phyloP scores from a whole-genome alignment of 768 basidiomycete genomes.

The Podaxis sp. region DNA sequence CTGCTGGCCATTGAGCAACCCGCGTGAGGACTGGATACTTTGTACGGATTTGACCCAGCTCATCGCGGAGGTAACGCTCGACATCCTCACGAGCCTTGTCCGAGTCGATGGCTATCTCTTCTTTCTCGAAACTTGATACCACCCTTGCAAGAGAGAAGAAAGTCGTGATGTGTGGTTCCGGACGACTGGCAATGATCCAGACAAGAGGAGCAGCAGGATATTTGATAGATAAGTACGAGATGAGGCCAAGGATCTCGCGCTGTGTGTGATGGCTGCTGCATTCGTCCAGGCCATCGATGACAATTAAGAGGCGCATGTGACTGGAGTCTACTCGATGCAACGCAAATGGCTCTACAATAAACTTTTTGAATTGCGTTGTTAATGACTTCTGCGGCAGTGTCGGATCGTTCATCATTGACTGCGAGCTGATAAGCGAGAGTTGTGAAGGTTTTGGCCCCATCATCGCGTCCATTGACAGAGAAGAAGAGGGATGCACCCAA shows the following conservation, averaged over 20 bases:
- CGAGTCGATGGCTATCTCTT: constrained; percentile 10
- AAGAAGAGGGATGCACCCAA: background rate
- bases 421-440: constrained; percentile 24
- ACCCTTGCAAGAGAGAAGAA: constrained; percentile 6
- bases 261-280: constrained; percentile 16
- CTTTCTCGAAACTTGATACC: background rate
- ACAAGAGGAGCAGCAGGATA: constrained; percentile 13
- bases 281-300: constrained; percentile 26
- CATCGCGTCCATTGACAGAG: background rate
- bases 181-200: constrained; percentile 25
- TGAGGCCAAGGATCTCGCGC: constrained; percentile 14
- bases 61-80: constrained; percentile 14
- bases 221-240: constrained; percentile 4
- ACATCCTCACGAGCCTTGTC: constrained; percentile 18
- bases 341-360: constrained; percentile 15
- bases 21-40: background rate
- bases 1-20: background rate
- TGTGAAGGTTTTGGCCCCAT: background rate
- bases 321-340: no score
- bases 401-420: background rate
- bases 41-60: constrained; percentile 10
- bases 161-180: constrained; percentile 21
- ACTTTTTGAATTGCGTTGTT: constrained; percentile 11
- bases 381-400: constrained; percentile 10
- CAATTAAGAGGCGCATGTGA: constrained; percentile 14